A percentile compares a stretch with the other conserved stretches of the same genome.
phyloP scores from a whole-genome alignment of 345 rosid species.

The Eutrema yunnanense region DNA sequence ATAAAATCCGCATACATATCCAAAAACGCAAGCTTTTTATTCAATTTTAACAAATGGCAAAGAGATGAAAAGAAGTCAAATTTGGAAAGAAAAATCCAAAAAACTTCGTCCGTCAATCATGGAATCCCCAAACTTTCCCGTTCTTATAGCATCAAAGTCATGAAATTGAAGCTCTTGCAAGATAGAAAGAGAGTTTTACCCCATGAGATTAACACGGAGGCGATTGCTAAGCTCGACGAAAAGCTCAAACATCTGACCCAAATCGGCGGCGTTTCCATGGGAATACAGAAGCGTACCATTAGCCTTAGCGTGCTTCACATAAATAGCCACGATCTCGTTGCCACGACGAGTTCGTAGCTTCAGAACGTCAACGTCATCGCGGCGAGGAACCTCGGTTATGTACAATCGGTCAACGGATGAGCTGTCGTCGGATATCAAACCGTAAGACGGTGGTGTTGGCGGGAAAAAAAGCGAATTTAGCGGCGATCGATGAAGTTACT shows the following conservation, averaged over 20 bases:
- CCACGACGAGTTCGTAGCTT: constrained; percentile 84
- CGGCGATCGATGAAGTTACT: constrained; percentile 94
- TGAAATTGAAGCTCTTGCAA: neutral
- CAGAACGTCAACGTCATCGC: constrained; percentile 64
- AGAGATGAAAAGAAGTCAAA: neutral
- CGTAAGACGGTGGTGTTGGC: constrained; percentile 85
- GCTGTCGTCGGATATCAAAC: constrained; percentile 38
- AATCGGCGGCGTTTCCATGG: constrained; percentile 98
- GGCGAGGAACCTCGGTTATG: constrained; percentile 59
- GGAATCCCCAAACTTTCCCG: neutral
- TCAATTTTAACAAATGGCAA: too few species aligned
- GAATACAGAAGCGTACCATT: constrained; percentile 80
- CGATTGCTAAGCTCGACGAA: constrained; percentile 81
- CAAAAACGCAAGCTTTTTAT: too few species aligned
- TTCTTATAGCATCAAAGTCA: neutral
- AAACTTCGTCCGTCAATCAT: neutral
- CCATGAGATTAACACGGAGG: constrained; percentile 85
- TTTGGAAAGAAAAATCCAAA: neutral
- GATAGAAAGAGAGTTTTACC: constrained; percentile 35
- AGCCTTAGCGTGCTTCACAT: constrained; percentile 74
- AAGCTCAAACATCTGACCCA: constrained; percentile 96
- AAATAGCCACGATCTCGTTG: constrained; percentile 79
- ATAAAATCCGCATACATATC: too few species aligned
- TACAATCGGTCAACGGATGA: constrained; percentile 33
- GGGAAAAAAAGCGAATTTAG: constrained; percentile 99